Conservation (phyloP, 1,139 yeast species). For the Candida sanyaensis region DNA sequence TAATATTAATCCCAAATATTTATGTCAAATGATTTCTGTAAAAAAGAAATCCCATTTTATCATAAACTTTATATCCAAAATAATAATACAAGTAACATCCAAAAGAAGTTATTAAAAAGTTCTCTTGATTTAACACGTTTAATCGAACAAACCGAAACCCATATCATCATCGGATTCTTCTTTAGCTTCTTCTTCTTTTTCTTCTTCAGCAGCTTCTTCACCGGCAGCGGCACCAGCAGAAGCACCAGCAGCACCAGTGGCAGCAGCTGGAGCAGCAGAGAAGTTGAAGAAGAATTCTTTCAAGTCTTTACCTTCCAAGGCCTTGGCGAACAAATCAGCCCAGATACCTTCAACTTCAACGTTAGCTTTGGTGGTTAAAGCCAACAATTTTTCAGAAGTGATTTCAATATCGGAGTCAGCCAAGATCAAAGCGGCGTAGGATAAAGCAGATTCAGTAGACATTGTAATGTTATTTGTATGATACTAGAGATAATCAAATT, state of each 20-base stretch:
- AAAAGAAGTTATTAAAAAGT: background rate
- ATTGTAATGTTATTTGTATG: conserved; percentile 33
- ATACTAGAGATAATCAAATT: conserved; percentile 49
- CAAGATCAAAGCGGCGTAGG: conserved; percentile 87
- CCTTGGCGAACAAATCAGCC: conserved; percentile 83
- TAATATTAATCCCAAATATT: conserved; percentile 1
- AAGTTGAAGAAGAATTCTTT: conserved; percentile 76
- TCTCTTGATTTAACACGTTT: conserved; percentile 23
- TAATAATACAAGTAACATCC: conserved; percentile 6
- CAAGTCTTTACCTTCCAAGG: conserved; percentile 77
- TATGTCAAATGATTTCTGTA: background rate
- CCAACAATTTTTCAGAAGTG: conserved; percentile 72
- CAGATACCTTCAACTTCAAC: conserved; percentile 61
- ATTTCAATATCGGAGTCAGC: conserved; percentile 83
- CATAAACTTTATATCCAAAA: conserved; percentile 1
- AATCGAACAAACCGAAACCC: conserved; percentile 88
- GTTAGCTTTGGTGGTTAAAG: conserved; percentile 56
- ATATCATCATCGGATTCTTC: conserved; percentile 72
- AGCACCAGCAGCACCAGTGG: conserved; percentile 60
- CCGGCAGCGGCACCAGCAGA: conserved; percentile 59
- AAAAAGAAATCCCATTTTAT: background rate
- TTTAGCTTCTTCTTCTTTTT: conserved; percentile 56
- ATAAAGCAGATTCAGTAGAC: conserved; percentile 83
- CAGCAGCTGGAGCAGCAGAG: conserved; percentile 68
- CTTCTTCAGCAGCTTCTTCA: conserved; percentile 57